Evolutionary conservation across 805 yeast genomes (phyloP).

Genomic region (Schizosaccharomyces pombe): DNA sequence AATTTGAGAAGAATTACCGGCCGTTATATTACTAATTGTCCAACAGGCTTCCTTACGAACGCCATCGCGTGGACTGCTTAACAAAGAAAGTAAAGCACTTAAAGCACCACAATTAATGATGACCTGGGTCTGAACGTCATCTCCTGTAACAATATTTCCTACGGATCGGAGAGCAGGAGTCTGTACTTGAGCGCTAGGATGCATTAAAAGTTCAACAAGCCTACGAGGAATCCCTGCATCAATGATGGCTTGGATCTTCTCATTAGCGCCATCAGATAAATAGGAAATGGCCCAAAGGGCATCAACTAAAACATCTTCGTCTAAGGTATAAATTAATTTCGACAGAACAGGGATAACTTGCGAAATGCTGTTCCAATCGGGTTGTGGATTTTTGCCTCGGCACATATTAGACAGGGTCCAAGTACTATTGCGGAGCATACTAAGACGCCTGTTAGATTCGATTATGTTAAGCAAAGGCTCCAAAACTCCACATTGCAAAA

Average conservation of each 20-base stretch:
- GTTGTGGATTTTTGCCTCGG: slow-evolving; percentile 90
- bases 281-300: slow-evolving; percentile 98
- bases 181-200: slow-evolving; percentile 67
- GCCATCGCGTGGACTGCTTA: slow-evolving; percentile 69
- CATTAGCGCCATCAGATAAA: slow-evolving; percentile 74
- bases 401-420: slow-evolving; percentile 95
- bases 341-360: slow-evolving; percentile 79
- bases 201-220: slow-evolving; percentile 63
- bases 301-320: slow-evolving; percentile 81
- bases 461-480: slow-evolving; percentile 63
- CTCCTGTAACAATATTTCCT: slow-evolving; percentile 95
- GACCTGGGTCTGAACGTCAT: slow-evolving; percentile 83
- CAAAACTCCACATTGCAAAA: slow-evolving; percentile 67
- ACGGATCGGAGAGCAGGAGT: slow-evolving; percentile 94
- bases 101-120: slow-evolving; percentile 84
- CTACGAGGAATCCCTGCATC: slow-evolving; percentile 90
- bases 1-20: slow-evolving; percentile 86
- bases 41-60: slow-evolving; percentile 95
- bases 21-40: slow-evolving; percentile 95
- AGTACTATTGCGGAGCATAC: slow-evolving; percentile 87
- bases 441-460: slow-evolving; percentile 48
- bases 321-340: slow-evolving; percentile 69
- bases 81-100: slow-evolving; percentile 56
- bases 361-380: slow-evolving; percentile 75
- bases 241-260: slow-evolving; percentile 87